These are phyloP conservation scores for Venturia effusa DNA, from an alignment of 2,329 filamentous ascomycete species.

Conservation along the genomic window DNA sequence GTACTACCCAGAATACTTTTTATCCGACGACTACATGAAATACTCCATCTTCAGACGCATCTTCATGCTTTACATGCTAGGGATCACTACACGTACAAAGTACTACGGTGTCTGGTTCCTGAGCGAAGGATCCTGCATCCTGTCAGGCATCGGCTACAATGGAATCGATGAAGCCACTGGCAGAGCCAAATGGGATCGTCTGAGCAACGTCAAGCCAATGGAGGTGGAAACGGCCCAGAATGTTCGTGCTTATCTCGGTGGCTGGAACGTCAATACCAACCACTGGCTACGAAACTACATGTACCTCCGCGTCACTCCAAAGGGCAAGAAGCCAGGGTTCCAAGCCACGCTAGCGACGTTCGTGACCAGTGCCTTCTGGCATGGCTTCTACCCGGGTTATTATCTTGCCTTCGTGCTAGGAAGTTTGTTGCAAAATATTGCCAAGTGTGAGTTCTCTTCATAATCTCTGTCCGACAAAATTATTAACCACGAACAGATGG, in stretches of 20 bases:
- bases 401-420: constrained; percentile 85
- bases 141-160: constrained; percentile 88
- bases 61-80: constrained; percentile 74
- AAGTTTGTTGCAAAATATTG: constrained; percentile 81
- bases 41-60: constrained; percentile 63
- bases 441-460: constrained; percentile 65
- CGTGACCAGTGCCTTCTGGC: constrained; percentile 90
- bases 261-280: constrained; percentile 99
- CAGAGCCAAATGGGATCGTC: constrained; percentile 77
- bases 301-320: constrained; percentile 88
- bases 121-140: constrained; percentile 87
- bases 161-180: constrained; percentile 77
- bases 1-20: constrained; percentile 54
- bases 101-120: constrained; percentile 96
- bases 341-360: constrained; percentile 90
- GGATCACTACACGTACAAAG: constrained; percentile 72
- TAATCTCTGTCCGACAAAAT: constrained; percentile 1
- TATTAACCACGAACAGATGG: constrained; percentile 49
- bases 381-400: constrained; percentile 95
- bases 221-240: constrained; percentile 87
- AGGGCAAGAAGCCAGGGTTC: constrained; percentile 93
- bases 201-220: constrained; percentile 82
- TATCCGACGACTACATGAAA: constrained; percentile 54
- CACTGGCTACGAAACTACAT: constrained; percentile 93
- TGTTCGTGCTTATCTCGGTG: constrained; percentile 78